Percentiles rank a stretch among this genome's conserved stretches.
These are phyloP conservation scores for Caloboletus firmus DNA, from an alignment of 1,284 basidiomycete species.

Conservation along the genomic window DNA sequence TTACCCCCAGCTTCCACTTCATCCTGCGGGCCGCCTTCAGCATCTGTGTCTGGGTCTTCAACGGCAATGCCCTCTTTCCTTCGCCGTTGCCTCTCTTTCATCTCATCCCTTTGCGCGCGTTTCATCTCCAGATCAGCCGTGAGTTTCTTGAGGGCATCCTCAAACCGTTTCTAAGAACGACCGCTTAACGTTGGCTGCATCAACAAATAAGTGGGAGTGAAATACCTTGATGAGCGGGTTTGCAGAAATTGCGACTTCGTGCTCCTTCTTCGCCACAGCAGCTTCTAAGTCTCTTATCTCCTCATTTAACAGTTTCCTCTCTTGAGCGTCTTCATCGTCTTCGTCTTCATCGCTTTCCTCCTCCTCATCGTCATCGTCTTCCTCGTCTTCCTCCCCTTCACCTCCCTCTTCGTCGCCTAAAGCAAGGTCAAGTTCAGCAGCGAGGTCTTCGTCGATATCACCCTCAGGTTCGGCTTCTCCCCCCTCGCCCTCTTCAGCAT, in stretches of 20 bases:
- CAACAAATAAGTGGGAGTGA: conserved; percentile 3
- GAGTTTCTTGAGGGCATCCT: conserved; percentile 87
- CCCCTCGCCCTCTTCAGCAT: conserved; percentile 57
- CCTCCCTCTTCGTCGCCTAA: conserved; percentile 61
- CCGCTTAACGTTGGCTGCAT: conserved; percentile 1
- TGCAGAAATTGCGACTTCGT: conserved; percentile 81
- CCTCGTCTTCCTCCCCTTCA: conserved; percentile 58
- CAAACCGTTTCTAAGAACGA: conserved; percentile 78
- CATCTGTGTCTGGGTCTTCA: conserved; percentile 49
- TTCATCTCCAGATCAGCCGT: conserved; percentile 87
- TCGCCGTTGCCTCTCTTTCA: conserved; percentile 68
- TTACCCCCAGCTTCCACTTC: conserved; percentile 33
- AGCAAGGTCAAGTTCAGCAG: conserved; percentile 71
- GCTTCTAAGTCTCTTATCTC: conserved; percentile 89
- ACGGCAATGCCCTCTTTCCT: conserved; percentile 59
- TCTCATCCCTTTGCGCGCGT: conserved; percentile 73
- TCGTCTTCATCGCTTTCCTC: conserved; percentile 72
- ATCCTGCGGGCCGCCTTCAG: conserved; percentile 43
- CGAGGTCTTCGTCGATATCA: conserved; percentile 77
- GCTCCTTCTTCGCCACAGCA: conserved; percentile 83
- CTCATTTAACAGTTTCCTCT: conserved; percentile 79
- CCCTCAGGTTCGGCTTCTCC: conserved; percentile 59
- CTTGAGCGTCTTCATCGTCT: conserved; percentile 69
- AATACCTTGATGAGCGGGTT: conserved; percentile 85
- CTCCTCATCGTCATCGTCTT: conserved; percentile 67